A percentile compares a stretch with the other conserved stretches of the same genome.
These are phyloP conservation scores for Caloboletus inedulis DNA, from an alignment of 1,284 basidiomycete species.

Conservation along the genomic window DNA sequence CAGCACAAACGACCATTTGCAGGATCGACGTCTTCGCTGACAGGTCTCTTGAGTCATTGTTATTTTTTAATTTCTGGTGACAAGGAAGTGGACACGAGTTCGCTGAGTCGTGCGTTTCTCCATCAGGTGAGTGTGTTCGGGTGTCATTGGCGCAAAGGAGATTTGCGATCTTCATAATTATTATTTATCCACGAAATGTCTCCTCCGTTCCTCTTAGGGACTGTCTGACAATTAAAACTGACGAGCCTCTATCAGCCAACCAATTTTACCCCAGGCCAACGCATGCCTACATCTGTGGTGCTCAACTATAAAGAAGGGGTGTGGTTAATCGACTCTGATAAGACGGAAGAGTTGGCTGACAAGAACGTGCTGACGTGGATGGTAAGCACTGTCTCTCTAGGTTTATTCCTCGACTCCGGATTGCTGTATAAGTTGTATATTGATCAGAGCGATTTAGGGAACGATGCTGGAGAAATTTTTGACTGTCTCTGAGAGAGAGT, in stretches of 20 bases:
- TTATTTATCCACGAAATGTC: not conserved
- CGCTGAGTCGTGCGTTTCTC: conserved; percentile 57
- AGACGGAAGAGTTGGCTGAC: conserved; percentile 45
- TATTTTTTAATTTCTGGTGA: conserved; percentile 80
- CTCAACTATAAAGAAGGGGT: conserved; percentile 65
- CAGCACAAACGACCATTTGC: conserved; percentile 62
- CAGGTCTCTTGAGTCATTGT: conserved; percentile 80
- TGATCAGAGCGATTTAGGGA: conserved; percentile 48
- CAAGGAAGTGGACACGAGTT: conserved; percentile 56
- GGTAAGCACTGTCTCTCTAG: conserved; percentile 41
- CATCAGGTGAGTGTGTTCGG: conserved; percentile 48
- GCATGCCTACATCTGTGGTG: conserved; percentile 72
- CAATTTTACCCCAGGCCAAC: conserved; percentile 78
- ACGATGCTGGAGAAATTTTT: conserved; percentile 89
- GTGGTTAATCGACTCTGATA: conserved; percentile 80
- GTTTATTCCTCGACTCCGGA: not conserved
- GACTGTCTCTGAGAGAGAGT: conserved; percentile 66
- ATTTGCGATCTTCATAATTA: not conserved
- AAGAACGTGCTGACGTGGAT: conserved; percentile 80
- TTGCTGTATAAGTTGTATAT: not conserved
- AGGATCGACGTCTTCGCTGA: conserved; percentile 92
- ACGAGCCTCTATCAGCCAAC: conserved; percentile 41
- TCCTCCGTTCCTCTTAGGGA: not conserved
- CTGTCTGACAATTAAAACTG: conserved; percentile 1
- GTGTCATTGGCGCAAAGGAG: not conserved